These are phyloP conservation scores for Sclerotinia sclerotiorum DNA, from an alignment of 2,329 filamentous ascomycete genomes.

Conservation along the genomic window DNA sequence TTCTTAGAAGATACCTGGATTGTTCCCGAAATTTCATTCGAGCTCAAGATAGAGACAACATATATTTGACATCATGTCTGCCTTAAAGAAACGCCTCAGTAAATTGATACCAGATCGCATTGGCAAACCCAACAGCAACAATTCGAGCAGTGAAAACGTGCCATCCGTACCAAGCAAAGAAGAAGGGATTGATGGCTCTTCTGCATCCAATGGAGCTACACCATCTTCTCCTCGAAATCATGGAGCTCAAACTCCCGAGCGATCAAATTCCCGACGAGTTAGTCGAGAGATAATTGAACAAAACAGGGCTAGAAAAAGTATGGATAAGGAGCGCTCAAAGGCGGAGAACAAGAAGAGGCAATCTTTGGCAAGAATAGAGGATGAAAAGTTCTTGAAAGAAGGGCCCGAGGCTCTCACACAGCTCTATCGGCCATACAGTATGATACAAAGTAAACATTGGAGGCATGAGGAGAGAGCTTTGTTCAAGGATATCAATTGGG, in stretches of 20 bases:
- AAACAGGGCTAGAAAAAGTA: slow-evolving; percentile 31
- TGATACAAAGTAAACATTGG: slow-evolving; percentile 41
- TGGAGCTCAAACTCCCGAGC: slow-evolving; percentile 23
- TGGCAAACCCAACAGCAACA: slow-evolving; percentile 18
- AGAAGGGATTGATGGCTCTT: neutral
- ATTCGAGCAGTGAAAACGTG: slow-evolving; percentile 23
- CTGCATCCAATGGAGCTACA: slow-evolving; percentile 7
- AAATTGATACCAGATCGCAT: slow-evolving; percentile 32
- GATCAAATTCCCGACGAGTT: slow-evolving; percentile 28
- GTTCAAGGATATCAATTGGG: slow-evolving; percentile 39
- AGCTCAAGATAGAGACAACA: neutral
- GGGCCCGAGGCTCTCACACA: slow-evolving; percentile 36
- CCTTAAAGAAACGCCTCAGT: slow-evolving; percentile 37
- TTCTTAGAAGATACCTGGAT: neutral
- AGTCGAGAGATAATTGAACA: slow-evolving; percentile 33
- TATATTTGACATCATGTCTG: slow-evolving; percentile 32
- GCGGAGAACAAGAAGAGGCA: slow-evolving; percentile 35
- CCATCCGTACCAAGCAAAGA: slow-evolving; percentile 26
- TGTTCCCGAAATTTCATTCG: neutral
- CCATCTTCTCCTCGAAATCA: slow-evolving; percentile 10
- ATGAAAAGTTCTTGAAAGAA: slow-evolving; percentile 37
- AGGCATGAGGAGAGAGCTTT: slow-evolving; percentile 36
- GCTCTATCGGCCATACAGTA: slow-evolving; percentile 39
- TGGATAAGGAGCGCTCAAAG: slow-evolving; percentile 36
- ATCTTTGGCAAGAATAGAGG: slow-evolving; percentile 37